phyloP scores from a whole-genome alignment of 306 rosid genomes.

The Ammopiptanthus mongolicus region DNA sequence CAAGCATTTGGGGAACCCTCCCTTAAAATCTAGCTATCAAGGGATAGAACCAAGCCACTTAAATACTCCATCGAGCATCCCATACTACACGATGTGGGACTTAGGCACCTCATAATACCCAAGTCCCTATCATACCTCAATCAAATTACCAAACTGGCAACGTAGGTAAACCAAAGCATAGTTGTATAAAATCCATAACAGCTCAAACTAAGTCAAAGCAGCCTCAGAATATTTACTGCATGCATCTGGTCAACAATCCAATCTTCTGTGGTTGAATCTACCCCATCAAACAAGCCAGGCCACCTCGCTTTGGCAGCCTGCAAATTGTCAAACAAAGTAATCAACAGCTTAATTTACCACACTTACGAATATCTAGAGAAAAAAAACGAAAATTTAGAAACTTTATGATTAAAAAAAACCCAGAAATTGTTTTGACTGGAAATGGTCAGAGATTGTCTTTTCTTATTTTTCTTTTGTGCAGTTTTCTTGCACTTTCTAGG shows the following conservation, averaged over 20 bases:
- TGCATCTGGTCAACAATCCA: conserved; percentile 84
- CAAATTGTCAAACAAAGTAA: conserved; percentile 14
- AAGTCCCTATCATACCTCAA: too few relatives aligned
- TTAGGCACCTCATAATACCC: too few relatives aligned
- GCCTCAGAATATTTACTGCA: conserved; percentile 37
- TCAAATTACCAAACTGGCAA: conserved; percentile 5
- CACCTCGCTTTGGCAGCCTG: conserved; percentile 89
- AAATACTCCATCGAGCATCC: too few relatives aligned
- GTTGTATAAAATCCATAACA: conserved; percentile 1
- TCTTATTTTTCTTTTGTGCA: neutral
- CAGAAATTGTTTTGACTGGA: neutral
- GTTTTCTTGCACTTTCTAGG: neutral
- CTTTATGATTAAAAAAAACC: neutral
- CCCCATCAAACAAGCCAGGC: conserved; percentile 64
- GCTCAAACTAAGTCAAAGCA: neutral
- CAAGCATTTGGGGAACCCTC: too few relatives aligned
- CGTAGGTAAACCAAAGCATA: neutral
- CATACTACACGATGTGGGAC: too few relatives aligned
- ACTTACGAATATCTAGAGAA: neutral
- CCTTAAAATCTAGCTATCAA: too few relatives aligned
- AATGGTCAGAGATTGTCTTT: neutral
- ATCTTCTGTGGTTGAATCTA: conserved; percentile 54
- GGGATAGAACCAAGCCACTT: too few relatives aligned
- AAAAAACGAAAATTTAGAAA: neutral
- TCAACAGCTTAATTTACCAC: neutral